These are phyloP conservation scores for Fusarium oligoseptatum DNA, from an alignment of 2,329 filamentous ascomycete species.

Conservation along the genomic window DNA sequence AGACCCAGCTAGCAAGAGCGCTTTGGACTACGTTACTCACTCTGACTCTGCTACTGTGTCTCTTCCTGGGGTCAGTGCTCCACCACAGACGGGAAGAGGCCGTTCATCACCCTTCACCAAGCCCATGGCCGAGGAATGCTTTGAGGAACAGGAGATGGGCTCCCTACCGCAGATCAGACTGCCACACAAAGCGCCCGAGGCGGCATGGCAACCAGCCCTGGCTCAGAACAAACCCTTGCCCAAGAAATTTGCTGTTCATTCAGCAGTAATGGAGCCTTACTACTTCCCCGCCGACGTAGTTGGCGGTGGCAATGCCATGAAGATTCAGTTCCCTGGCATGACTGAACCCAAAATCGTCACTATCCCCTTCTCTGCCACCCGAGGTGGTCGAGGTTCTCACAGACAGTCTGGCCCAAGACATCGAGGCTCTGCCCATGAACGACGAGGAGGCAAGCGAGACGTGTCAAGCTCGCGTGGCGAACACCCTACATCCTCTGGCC, in stretches of 20 bases:
- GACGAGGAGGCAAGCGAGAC: constrained; percentile 53
- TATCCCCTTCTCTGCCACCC: constrained; percentile 52
- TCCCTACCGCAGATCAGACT: constrained; percentile 79
- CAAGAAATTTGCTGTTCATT: constrained; percentile 62
- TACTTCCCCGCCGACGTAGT: constrained; percentile 51
- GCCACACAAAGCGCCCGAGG: constrained; percentile 72
- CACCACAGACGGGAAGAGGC: constrained; percentile 51
- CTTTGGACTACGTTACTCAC: constrained; percentile 67
- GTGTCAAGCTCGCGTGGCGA: constrained; percentile 47
- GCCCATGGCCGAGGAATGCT: constrained; percentile 82
- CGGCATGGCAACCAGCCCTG: constrained; percentile 72
- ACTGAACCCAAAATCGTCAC: constrained; percentile 54
- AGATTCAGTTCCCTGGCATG: constrained; percentile 59
- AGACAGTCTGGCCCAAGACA: constrained; percentile 46
- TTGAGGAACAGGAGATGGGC: constrained; percentile 84
- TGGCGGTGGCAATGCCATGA: constrained; percentile 53
- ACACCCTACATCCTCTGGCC: constrained; percentile 44
- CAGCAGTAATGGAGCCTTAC: constrained; percentile 52
- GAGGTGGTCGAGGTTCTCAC: constrained; percentile 49
- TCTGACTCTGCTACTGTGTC: constrained; percentile 76
- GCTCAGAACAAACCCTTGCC: constrained; percentile 68
- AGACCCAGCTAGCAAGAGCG: constrained; percentile 76
- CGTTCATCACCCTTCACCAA: constrained; percentile 68
- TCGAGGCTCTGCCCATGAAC: constrained; percentile 48
- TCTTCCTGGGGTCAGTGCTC: constrained; percentile 59